Percentiles rank a stretch among this genome's conserved stretches.
phyloP scores from a whole-genome alignment of 2,329 filamentous ascomycete species.

The Rugonectria rugulosa region DNA sequence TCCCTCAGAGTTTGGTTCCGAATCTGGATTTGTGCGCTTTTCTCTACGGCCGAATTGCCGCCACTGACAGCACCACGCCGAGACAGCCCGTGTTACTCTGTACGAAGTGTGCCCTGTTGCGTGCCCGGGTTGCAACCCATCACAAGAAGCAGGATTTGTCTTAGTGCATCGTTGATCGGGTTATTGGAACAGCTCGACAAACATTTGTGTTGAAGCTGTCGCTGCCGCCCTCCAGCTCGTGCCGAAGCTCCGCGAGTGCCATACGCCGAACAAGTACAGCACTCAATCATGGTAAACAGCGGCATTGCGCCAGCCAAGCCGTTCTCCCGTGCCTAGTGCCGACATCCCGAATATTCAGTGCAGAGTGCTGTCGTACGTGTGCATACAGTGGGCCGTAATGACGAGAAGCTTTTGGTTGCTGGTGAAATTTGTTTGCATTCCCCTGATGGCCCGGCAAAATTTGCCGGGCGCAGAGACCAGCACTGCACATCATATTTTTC shows the following conservation, averaged over 20 bases:
- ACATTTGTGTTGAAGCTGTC: too few relatives aligned
- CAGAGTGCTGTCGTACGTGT: conserved; percentile 8
- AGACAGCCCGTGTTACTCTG: neutral
- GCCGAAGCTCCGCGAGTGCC: conserved; percentile 5
- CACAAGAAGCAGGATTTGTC: too few relatives aligned
- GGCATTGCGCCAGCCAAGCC: neutral
- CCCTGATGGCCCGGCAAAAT: conserved; percentile 11
- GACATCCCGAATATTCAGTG: conserved; percentile 7
- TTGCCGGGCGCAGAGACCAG: conserved; percentile 4
- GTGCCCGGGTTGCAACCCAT: too few relatives aligned
- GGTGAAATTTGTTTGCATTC: conserved; percentile 16
- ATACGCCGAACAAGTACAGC: too few relatives aligned
- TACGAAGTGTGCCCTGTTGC: too few relatives aligned
- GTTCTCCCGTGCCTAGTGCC: conserved; percentile 5
- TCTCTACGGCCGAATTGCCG: neutral
- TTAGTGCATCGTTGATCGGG: too few relatives aligned
- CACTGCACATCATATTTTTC: too few relatives aligned
- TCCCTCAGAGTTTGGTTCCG: neutral
- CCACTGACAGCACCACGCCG: neutral
- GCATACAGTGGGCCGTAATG: conserved; percentile 8
- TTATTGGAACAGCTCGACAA: too few relatives aligned
- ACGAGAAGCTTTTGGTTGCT: neutral
- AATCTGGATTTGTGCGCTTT: too few relatives aligned
- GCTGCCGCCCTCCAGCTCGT: neutral
- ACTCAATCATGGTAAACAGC: neutral